Base-by-base conservation (phyloP, 768 basidiomycete species). In the Royoungia palumana region DNA sequence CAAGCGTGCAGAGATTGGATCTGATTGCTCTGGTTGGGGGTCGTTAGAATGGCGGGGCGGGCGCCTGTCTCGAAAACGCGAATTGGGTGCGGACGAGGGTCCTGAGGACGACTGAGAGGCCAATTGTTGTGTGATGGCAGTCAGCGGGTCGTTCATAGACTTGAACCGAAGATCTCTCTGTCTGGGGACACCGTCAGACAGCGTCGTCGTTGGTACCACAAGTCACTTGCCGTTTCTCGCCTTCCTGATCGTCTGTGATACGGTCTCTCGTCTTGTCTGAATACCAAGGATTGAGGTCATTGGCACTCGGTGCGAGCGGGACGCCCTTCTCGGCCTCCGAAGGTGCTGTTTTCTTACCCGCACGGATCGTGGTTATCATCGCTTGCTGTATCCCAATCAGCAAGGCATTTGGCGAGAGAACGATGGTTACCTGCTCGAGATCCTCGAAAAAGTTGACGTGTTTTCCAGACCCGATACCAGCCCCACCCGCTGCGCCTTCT, bases 401-500 rank as follows among this genome's bases (percentile, higher is more conserved):
- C 37, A 47, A 47, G 9, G 7, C 12, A 28, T 4, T 5, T n/a
- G 25, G 37, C 19, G 22, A 8, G 13, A 17, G 30, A 20, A 9
- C 16, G 28, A 41, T 20, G 54, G 74, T 16, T 45, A 85, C 87
- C 55, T 81, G 75, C 59, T 91, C 89, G n/a, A 91, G 55, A 58
- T 90, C 88, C 56, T 87, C 83, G 55, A 91, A 92, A 44, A 93
- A 69, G 61, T 91, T 92, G 67, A 92, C 89, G 58, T 93, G 89
- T 1, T 85, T 84, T 30, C 72, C 72, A 1, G 78, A 73, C 16
- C 44, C 53, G 5, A 4, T 0, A 1, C 9, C 45, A 6, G 20
- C 14, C 4, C 5, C 35, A 2, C 38, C 4, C 6, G 13, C 10
- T 11, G 41, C 4, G 2, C 13, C 41, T 13, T 65, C 67, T 4